Percentiles rank a stretch among this genome's conserved stretches.
Evolutionary conservation across 2,329 filamentous ascomycete genomes (phyloP).

Genomic region (Moelleriella libera): DNA sequence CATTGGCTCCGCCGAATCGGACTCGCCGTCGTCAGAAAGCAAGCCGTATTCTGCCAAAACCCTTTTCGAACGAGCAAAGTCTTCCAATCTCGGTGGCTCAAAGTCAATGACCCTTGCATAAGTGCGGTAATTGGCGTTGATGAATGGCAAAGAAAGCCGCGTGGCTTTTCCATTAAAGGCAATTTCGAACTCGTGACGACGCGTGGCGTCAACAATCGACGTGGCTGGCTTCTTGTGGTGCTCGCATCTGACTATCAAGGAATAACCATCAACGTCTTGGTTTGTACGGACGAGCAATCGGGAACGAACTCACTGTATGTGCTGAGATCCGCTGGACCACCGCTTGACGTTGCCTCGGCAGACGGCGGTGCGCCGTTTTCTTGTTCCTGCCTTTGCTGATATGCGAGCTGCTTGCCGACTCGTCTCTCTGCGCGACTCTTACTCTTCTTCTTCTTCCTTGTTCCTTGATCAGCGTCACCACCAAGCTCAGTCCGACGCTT

Average conservation of each 20-base stretch:
- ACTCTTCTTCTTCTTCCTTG: conserved; percentile 5
- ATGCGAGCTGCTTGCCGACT: background rate
- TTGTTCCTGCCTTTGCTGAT: conserved; percentile 3
- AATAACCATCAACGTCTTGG: background rate
- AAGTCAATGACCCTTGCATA: conserved; percentile 73
- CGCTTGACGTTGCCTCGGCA: conserved; percentile 9
- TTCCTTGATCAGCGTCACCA: conserved; percentile 11
- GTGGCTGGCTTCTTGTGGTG: conserved; percentile 20
- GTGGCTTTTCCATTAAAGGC: conserved; percentile 23
- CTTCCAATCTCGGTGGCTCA: conserved; percentile 51
- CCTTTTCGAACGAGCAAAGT: conserved; percentile 47
- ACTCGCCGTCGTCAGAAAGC: conserved; percentile 28
- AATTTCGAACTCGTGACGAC: conserved; percentile 24
- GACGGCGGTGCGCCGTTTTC: conserved; percentile 10
- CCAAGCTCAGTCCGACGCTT: conserved; percentile 21
- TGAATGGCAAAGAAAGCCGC: conserved; percentile 48
- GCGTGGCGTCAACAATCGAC: conserved; percentile 24
- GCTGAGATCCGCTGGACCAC: conserved; percentile 14
- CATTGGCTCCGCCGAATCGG: conserved; percentile 5
- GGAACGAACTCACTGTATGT: conserved; percentile 11
- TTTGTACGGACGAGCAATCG: background rate
- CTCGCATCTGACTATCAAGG: conserved; percentile 31
- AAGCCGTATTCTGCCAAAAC: conserved; percentile 29
- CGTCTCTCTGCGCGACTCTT: background rate
- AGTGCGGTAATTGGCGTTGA: conserved; percentile 56